Conservation (phyloP, 441 rosid species). For the Metrosideros polymorpha region DNA sequence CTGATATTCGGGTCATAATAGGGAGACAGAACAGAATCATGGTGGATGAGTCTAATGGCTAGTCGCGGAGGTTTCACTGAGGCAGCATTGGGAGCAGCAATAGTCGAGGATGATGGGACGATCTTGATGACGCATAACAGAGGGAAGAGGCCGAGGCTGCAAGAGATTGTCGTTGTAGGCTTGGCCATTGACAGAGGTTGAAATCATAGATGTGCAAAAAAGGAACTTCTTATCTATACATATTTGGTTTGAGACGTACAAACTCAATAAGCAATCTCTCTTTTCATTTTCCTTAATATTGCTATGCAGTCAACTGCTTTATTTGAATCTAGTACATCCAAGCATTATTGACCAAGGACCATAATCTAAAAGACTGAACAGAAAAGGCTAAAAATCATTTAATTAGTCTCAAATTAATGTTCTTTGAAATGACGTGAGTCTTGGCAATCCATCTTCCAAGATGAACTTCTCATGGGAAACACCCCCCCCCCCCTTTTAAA, state of each 20-base stretch:
- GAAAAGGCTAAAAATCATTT: not conserved
- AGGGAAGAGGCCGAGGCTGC: not conserved
- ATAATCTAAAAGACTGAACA: not conserved
- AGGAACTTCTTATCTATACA: no score
- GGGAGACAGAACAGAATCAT: not conserved
- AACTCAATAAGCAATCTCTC: not conserved
- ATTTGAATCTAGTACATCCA: not conserved
- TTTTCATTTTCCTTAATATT: not conserved
- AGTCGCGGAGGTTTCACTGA: not conserved
- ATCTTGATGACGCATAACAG: not conserved
- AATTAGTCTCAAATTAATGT: not conserved
- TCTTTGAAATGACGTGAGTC: not conserved
- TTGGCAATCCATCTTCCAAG: not conserved
- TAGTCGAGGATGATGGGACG: not conserved
- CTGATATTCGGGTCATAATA: not conserved
- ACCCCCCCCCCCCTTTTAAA: not conserved
- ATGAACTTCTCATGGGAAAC: not conserved
- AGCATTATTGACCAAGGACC: not conserved
- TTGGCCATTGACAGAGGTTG: not conserved
- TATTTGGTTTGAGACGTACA: not conserved
- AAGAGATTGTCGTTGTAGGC: not conserved
- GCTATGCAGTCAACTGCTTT: not conserved
- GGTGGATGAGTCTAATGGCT: not conserved
- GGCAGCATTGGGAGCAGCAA: not conserved
- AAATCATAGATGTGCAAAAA: no score